These are phyloP conservation scores for Colletotrichum ledebouriae DNA, from an alignment of 2,329 filamentous ascomycete species.

Conservation along the genomic window DNA sequence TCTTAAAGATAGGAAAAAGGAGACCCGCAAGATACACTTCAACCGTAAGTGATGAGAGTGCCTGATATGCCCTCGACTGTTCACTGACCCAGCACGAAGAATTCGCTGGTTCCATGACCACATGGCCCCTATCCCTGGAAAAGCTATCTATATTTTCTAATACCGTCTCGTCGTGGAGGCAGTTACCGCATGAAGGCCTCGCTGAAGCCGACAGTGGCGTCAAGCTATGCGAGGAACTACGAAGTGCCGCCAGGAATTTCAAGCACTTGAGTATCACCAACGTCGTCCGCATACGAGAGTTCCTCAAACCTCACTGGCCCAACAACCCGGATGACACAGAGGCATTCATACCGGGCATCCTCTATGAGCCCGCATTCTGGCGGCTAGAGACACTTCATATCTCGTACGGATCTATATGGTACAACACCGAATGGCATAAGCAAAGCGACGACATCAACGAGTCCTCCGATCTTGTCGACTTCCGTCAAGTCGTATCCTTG, in stretches of 20 bases:
- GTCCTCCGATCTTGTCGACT: conserved; percentile 40
- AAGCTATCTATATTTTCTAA: conserved; percentile 42
- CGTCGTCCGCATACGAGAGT: conserved; percentile 43
- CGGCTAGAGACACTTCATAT: conserved; percentile 42
- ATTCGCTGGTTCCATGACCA: conserved; percentile 39
- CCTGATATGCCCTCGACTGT: neutral
- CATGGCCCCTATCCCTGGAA: conserved; percentile 43
- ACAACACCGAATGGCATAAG: conserved; percentile 44
- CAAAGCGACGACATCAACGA: conserved; percentile 43
- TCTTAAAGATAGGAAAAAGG: conserved; percentile 39
- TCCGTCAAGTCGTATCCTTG: conserved; percentile 45
- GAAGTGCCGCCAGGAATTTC: conserved; percentile 38
- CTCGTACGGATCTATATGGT: conserved; percentile 44
- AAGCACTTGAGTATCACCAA: conserved; percentile 41
- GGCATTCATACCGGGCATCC: conserved; percentile 27
- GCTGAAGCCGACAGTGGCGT: conserved; percentile 42
- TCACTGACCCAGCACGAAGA: conserved; percentile 28
- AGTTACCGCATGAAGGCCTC: conserved; percentile 44
- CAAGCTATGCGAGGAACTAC: conserved; percentile 38
- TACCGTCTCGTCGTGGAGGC: conserved; percentile 44
- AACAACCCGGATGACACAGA: conserved; percentile 33
- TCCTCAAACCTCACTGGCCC: conserved; percentile 44
- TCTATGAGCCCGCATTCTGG: conserved; percentile 31
- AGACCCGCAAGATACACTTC: conserved; percentile 38
- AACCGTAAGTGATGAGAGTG: conserved; percentile 30